A percentile compares a stretch with the other conserved stretches of the same genome.
phyloP scores from a whole-genome alignment of 1,284 basidiomycete genomes.

The Cutaneotrichosporon dermatis region DNA sequence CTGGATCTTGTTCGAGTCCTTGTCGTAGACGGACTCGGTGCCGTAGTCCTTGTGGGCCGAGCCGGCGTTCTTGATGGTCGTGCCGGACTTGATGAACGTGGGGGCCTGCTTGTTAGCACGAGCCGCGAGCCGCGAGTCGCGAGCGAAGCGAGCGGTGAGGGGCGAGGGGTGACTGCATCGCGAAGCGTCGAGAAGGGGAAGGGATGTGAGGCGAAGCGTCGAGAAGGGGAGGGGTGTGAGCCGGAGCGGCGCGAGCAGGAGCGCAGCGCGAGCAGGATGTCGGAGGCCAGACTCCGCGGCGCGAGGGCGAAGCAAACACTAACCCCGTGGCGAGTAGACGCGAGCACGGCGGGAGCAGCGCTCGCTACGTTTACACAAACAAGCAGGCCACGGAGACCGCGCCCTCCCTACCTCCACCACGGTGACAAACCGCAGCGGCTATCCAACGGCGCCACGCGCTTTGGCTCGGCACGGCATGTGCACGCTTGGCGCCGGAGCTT shows the following conservation, averaged over 20 bases:
- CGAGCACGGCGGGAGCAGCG: too few species aligned
- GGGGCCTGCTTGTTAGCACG: conserved; percentile 29
- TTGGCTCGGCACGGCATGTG: too few species aligned
- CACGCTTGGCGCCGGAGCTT: too few species aligned
- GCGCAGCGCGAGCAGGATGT: background rate
- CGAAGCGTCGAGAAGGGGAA: too few species aligned
- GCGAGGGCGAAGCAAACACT: too few species aligned
- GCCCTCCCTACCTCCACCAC: too few species aligned
- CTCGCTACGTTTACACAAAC: too few species aligned
- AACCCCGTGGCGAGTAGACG: too few species aligned
- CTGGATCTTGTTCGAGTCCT: conserved; percentile 71
- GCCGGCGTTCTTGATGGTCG: conserved; percentile 56
- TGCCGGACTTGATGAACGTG: conserved; percentile 52
- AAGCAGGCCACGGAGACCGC: too few species aligned
- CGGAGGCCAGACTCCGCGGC: too few species aligned
- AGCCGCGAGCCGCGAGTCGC: background rate
- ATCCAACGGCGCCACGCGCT: too few species aligned
- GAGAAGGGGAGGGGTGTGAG: background rate
- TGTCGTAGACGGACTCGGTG: conserved; percentile 76
- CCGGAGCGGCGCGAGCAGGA: background rate
- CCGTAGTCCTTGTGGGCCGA: conserved; percentile 56
- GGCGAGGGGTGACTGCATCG: background rate
- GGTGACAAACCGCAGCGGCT: too few species aligned
- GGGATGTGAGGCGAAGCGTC: background rate
- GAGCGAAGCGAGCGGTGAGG: background rate